Evolutionary conservation across 164 flowering plant species (phyloP).

Genomic region (Vitis riparia): DNA sequence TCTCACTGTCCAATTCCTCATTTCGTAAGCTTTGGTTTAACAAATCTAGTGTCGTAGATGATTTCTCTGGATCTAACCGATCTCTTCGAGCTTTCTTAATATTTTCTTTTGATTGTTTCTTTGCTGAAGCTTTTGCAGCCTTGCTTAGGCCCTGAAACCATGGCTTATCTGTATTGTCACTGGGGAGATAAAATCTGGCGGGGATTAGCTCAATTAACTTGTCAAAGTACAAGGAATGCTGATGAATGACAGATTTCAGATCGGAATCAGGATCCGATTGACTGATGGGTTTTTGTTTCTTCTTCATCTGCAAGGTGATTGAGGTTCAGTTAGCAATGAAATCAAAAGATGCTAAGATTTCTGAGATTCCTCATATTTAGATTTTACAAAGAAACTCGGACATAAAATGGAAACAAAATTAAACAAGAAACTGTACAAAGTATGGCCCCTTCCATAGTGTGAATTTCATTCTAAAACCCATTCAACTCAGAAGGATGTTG

Average conservation of each 20-base stretch:
- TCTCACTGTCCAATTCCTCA: conserved; percentile 25
- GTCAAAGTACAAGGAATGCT: conserved; percentile 60
- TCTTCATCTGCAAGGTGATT: conserved; percentile 26
- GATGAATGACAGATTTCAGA: conserved; percentile 45
- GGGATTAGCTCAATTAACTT: conserved; percentile 68
- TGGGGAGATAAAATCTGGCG: conserved; percentile 60
- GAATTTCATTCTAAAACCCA: too few relatives aligned
- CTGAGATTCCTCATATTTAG: too few relatives aligned
- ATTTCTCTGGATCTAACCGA: conserved; percentile 76
- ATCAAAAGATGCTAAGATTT: too few relatives aligned
- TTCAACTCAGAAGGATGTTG: too few relatives aligned
- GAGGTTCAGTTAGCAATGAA: neutral
- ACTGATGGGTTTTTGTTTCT: conserved; percentile 13
- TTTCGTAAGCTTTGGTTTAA: conserved; percentile 50
- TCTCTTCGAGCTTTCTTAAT: conserved; percentile 71
- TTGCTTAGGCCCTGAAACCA: conserved; percentile 83
- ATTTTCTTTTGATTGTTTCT: conserved; percentile 65
- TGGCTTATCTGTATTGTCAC: conserved; percentile 52
- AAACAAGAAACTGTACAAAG: too few relatives aligned
- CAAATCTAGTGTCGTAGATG: conserved; percentile 52
- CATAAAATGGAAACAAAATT: too few relatives aligned
- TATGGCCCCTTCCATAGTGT: too few relatives aligned
- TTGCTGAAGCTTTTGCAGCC: conserved; percentile 56
- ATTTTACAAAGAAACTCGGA: too few relatives aligned
- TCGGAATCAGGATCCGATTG: conserved; percentile 17